Percentiles rank a stretch among this genome's conserved stretches.
phyloP scores from a whole-genome alignment of 371 early-diverging fungal genomes.

The Sporodiniella umbellata region DNA sequence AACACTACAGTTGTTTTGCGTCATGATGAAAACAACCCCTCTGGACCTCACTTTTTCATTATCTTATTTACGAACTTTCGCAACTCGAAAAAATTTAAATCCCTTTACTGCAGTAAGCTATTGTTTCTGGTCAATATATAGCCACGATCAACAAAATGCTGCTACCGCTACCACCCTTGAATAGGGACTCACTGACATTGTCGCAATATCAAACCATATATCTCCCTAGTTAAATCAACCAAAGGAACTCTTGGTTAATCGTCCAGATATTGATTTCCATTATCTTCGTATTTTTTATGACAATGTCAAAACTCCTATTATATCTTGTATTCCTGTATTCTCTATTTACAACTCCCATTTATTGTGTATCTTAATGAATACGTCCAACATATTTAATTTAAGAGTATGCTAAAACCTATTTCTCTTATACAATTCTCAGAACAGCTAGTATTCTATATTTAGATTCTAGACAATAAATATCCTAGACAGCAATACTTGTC shows the following conservation, averaged over 20 bases:
- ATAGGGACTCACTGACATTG: conserved; percentile 9
- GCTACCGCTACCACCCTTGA: conserved; percentile 9
- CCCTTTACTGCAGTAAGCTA: conserved; percentile 13
- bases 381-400: too few relatives aligned
- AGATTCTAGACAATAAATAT: too few relatives aligned
- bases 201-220: conserved; percentile 20
- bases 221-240: conserved; percentile 16
- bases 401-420: too few relatives aligned
- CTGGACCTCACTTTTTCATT: conserved; percentile 16
- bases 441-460: too few relatives aligned
- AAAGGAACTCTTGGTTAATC: conserved; percentile 16
- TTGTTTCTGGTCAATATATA: conserved; percentile 18
- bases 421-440: too few relatives aligned
- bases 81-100: conserved; percentile 18
- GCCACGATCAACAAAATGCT: conserved; percentile 7
- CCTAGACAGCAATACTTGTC: too few relatives aligned
- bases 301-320: conserved; percentile 5
- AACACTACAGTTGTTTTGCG: conserved; percentile 15
- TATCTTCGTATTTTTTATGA: conserved; percentile 8
- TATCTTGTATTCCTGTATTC: conserved; percentile 3
- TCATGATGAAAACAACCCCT: conserved; percentile 17
- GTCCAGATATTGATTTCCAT: conserved; percentile 20
- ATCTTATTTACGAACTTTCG: conserved; percentile 20
- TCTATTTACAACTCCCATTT: conserved; percentile 3
- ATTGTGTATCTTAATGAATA: neutral